Base-by-base conservation (phyloP, 306 rosid species). In the Begonia masoniana region DNA sequence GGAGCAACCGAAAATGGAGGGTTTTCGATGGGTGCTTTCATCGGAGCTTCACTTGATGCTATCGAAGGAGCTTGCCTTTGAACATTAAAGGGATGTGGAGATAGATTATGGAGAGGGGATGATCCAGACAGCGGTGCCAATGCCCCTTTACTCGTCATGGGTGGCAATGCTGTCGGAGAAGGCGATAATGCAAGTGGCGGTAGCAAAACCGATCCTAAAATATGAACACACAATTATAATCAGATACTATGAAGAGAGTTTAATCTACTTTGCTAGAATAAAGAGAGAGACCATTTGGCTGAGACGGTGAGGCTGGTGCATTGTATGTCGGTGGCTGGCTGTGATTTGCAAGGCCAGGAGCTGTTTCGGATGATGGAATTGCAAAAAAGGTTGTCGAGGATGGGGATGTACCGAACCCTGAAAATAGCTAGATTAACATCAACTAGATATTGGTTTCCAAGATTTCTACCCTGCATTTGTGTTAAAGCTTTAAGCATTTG, bases 201-300 rank as follows among this genome's bases (percentile, higher is more conserved):
- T 35, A 51, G 77, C 67, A 55, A 61, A 73, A 57, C 52, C 13
- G 83, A 62, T 57, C 79, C 95, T 88, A 71, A 50, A 68, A 63
- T 57, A 55, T 51, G 71, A 71, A 73, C 56, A 23, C 45, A 56
- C 58, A 35, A 51, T 59, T 54, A 61, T 55, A 5, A 64, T 63
- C 53, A 55, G 47, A 52, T 51, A 47, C 49, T 45, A 45, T 45
- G 15, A 10, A 45, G 49, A n/a, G 49, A 10, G 13, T 45, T n/a
- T 10, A 45, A 45, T 12, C 61, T 43, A 63, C 62, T 50, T 52
- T 56, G 35, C 41, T 12, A 41, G 36, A 26, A 26, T 3, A 26
- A 3, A 26, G 35, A 26, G 55, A 50, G 64, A 64, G 81, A 84
- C 93, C 93, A 63, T 73, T 73, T 47, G 79, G 71, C 62, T 55